Base-by-base conservation (phyloP, 768 basidiomycete genomes). In the Lyophyllum semitale region DNA sequence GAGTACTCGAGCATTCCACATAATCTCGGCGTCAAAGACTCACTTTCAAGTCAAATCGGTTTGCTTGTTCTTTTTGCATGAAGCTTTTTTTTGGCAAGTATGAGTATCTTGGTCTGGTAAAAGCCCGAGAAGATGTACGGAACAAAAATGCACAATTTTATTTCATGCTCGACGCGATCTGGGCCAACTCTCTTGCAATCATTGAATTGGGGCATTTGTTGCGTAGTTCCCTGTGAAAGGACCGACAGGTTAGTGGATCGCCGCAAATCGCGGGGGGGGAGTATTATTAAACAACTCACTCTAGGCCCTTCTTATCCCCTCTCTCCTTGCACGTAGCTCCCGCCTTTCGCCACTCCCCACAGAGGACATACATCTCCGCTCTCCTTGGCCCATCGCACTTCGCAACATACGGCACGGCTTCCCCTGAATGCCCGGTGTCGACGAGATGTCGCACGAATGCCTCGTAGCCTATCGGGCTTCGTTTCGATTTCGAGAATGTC, bases 401-500 rank as follows among this genome's bases (percentile, higher is more conserved):
- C 2, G 86, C 71, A 20, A 98, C 91, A 66, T 89, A 98, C 4
- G 74, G 54, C 0, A 84, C 75, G 3, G 93, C 97, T 66, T 96
- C 90, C 65, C 84, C 91, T 25, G 70, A 63, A 67, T 88, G 85
- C 0, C 91, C 92, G 35, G 85, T 83, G 47, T 84, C 79, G 26
- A 91, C 82, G 33, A 97, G 79, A 60, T 91, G 85, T 33, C 78
- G 84, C 23, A 95, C 93, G 67, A 94, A 94, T 0, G 89, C 81
- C 66, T 98, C 95, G 65, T 96, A 98, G 1, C 97, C 96, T 54
- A 98, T 98, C 4, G 96, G 95, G 69, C 90, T 93, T 61, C 93
- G 83, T 71, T 84, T 95, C 32, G 88, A 89, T 62, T 87, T 89
- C 1, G 94, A 84, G 67, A 99, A 96, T 0, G 80, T 67, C 45